Base-by-base conservation (phyloP, 805 yeast genomes). In the Candida corydali region DNA sequence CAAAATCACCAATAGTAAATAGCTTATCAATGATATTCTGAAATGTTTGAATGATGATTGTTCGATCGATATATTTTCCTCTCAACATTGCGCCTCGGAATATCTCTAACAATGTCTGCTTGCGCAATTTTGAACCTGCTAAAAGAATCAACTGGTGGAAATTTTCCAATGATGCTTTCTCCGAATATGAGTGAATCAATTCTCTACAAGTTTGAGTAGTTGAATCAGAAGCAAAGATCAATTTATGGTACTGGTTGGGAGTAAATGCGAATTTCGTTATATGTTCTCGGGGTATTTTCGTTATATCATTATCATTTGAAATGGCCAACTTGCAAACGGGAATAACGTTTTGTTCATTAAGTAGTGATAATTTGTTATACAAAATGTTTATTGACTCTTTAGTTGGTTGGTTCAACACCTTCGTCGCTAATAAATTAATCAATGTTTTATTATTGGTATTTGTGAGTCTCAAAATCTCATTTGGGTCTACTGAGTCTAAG, bases 31-130 rank as follows among this genome's bases (percentile, higher is more conserved):
- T 14, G 2, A 43, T 12, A 22, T 18, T 29, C 11, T 35, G 34
- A 18, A 34, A 40, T 12, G 29, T 16, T 3, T 10, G 5, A 4
- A 14, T 22, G n/a, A 40, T 20, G 14, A 43, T 12, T 12, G 3
- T 29, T 6, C 17, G 8, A 16, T 42, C 43, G 8, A 37, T 14
- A 4, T 25, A 9, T 7, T 33, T 29, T 3, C 30, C 8, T 19
- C 32, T 12, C 10, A 42, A 16, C n/a, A 38, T 8, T 18, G 30
- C 28, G 6, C 32, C 28, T 16, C 46, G 24, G 19, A 32, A 34
- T 7, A 42, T 26, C 20, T 42, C 46, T n/a, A 42, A 14, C 15
- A 42, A 15, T 19, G 34, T 25, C n/a, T 29, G 33, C 12, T 25
- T 39, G 14, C 35, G 19, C 25, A 1, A 11, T 3, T 24, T 8